These are phyloP conservation scores for Pythium aphanidermatum DNA, from an alignment of 352 stramenopile species.

Conservation along the genomic window DNA sequence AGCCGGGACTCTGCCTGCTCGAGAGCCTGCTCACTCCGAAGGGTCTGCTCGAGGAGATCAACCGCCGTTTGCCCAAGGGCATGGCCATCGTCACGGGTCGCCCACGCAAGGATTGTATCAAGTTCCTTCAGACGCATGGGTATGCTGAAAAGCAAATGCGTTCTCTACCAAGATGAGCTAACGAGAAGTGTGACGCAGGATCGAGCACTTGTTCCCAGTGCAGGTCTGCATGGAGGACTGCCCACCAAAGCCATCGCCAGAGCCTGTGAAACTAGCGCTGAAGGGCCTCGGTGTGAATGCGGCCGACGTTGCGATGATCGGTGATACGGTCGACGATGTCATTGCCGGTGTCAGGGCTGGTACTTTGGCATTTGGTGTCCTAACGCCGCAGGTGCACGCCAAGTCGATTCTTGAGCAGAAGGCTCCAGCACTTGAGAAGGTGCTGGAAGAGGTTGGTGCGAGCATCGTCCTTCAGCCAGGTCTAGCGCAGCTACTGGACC, in stretches of 20 bases:
- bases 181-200: too few relatives aligned
- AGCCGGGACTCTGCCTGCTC: slow-evolving; percentile 78
- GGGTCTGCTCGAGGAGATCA: slow-evolving; percentile 76
- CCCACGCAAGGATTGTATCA: slow-evolving; percentile 90
- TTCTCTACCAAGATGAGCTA: too few relatives aligned
- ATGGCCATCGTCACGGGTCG: slow-evolving; percentile 92
- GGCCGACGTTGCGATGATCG: slow-evolving; percentile 86
- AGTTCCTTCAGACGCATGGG: slow-evolving; percentile 87
- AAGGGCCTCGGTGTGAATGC: slow-evolving; percentile 77
- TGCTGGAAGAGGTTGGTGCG: slow-evolving; percentile 55
- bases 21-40: slow-evolving; percentile 90
- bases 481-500: slow-evolving; percentile 76
- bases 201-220: slow-evolving; percentile 84
- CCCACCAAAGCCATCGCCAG: slow-evolving; percentile 91
- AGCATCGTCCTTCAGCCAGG: slow-evolving; percentile 60
- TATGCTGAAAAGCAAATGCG: too few relatives aligned
- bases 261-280: slow-evolving; percentile 81
- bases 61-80: slow-evolving; percentile 73
- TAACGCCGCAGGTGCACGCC: slow-evolving; percentile 83
- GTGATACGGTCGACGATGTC: slow-evolving; percentile 97
- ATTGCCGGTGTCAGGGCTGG: slow-evolving; percentile 73
- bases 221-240: slow-evolving; percentile 96
- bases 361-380: slow-evolving; percentile 69
- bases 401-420: slow-evolving; percentile 65
- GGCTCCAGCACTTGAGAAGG: slow-evolving; percentile 33